phyloP scores from a whole-genome alignment of 2,329 filamentous ascomycete genomes.

The Talaromyces verruculosus region DNA sequence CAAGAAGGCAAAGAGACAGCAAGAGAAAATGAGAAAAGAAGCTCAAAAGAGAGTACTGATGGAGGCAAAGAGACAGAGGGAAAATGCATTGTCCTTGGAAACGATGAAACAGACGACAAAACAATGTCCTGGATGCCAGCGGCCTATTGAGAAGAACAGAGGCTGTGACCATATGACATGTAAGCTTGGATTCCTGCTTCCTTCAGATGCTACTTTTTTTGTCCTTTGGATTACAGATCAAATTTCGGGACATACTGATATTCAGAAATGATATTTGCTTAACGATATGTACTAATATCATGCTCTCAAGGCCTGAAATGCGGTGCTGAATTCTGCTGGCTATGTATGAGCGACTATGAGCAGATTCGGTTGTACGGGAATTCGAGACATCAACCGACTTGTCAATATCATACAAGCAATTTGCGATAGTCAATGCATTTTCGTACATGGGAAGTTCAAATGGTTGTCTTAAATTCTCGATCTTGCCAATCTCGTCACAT shows the following conservation, averaged over 20 bases:
- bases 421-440: not conserved
- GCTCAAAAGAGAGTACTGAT: not conserved
- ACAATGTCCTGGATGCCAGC: not conserved
- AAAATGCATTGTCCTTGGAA: not conserved
- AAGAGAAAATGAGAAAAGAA: not conserved
- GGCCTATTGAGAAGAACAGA: not conserved
- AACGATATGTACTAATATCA: not conserved
- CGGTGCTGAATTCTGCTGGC: slow-evolving; percentile 1
- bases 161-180: slow-evolving; percentile 5
- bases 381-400: not conserved
- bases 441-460: not conserved
- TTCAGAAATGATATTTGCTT: not conserved
- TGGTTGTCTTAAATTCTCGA: not conserved
- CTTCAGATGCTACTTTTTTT: not conserved
- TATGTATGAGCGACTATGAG: not conserved
- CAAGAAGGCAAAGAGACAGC: not conserved
- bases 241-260: not conserved
- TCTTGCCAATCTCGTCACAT: not conserved
- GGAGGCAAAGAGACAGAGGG: not conserved
- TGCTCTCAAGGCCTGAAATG: not conserved
- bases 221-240: not conserved
- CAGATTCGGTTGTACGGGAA: not conserved
- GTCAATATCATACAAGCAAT: not conserved
- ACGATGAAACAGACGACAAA: not conserved
- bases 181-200: not conserved